Conservation (phyloP, 2,329 filamentous ascomycete genomes). For the Capronia epimyces region DNA sequence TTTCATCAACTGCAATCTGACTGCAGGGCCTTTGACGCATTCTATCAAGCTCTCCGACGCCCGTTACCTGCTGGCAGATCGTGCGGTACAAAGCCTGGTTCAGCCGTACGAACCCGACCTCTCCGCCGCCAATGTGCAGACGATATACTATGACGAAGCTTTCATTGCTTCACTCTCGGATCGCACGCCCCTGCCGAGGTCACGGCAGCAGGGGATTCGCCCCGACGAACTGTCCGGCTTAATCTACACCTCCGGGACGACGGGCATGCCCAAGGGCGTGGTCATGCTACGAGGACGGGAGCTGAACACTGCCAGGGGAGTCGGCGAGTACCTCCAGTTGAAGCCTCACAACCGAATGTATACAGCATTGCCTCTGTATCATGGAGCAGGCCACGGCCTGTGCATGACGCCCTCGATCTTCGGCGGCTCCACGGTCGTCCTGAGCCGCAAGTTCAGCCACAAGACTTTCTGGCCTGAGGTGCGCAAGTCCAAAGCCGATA, state of each 20-base stretch:
- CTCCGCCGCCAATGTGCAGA: conserved; percentile 49
- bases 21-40: conserved; percentile 58
- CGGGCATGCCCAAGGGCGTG: conserved; percentile 64
- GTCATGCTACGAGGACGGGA: conserved; percentile 35
- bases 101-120: conserved; percentile 47
- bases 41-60: conserved; percentile 57
- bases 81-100: conserved; percentile 46
- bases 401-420: conserved; percentile 48
- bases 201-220: conserved; percentile 49
- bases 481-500: conserved; percentile 43
- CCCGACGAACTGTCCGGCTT: conserved; percentile 55
- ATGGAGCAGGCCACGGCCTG: conserved; percentile 60
- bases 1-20: conserved; percentile 61
- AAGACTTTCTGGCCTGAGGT: conserved; percentile 30
- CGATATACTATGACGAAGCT: conserved; percentile 52
- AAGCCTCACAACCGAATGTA: conserved; percentile 58
- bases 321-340: conserved; percentile 33
- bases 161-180: conserved; percentile 43
- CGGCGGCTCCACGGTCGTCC: conserved; percentile 43
- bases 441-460: conserved; percentile 35
- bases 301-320: conserved; percentile 28
- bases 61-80: conserved; percentile 55
- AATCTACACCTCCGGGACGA: conserved; percentile 75
- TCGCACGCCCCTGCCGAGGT: conserved; percentile 50
- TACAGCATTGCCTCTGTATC: conserved; percentile 71